Evolutionary conservation across 2,329 filamentous ascomycete genomes (phyloP).

Genomic region (Fusarium keratoplasticum): DNA sequence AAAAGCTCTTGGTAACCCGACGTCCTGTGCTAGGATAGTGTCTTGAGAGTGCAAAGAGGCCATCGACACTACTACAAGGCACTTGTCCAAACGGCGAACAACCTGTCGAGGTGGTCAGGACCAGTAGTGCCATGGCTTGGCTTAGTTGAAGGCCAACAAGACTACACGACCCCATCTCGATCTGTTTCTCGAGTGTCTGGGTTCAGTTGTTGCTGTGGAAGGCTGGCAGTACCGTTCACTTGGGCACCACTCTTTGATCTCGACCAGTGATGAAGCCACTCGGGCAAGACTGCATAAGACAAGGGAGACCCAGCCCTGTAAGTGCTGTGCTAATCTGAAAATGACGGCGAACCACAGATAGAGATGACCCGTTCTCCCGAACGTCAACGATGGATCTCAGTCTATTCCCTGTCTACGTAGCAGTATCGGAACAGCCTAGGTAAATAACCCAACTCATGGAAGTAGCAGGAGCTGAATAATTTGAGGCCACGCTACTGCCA

Average conservation of each 20-base stretch:
- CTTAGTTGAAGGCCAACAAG: neutral
- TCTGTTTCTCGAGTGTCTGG: too few relatives aligned
- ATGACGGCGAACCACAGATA: neutral
- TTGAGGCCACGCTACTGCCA: too few relatives aligned
- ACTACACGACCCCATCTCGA: fast-evolving
- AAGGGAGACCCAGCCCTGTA: neutral
- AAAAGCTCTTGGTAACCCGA: neutral
- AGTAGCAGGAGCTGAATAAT: too few relatives aligned
- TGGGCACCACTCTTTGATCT: neutral
- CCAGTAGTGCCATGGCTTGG: neutral
- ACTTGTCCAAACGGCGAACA: neutral
- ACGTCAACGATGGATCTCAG: too few relatives aligned
- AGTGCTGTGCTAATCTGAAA: neutral
- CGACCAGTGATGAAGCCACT: neutral
- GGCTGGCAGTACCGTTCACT: neutral
- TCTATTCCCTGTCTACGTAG: too few relatives aligned
- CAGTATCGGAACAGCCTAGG: too few relatives aligned
- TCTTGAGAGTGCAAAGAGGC: neutral
- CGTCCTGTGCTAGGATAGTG: neutral
- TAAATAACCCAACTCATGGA: too few relatives aligned
- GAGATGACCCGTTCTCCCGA: too few relatives aligned
- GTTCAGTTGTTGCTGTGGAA: neutral
- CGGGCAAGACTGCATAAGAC: neutral
- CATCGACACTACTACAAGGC: neutral
- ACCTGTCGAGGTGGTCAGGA: neutral